Percentiles rank a stretch among this genome's conserved stretches.
These are phyloP conservation scores for Termitomyces bulborhizus DNA, from an alignment of 768 basidiomycete genomes.

Conservation along the genomic window DNA sequence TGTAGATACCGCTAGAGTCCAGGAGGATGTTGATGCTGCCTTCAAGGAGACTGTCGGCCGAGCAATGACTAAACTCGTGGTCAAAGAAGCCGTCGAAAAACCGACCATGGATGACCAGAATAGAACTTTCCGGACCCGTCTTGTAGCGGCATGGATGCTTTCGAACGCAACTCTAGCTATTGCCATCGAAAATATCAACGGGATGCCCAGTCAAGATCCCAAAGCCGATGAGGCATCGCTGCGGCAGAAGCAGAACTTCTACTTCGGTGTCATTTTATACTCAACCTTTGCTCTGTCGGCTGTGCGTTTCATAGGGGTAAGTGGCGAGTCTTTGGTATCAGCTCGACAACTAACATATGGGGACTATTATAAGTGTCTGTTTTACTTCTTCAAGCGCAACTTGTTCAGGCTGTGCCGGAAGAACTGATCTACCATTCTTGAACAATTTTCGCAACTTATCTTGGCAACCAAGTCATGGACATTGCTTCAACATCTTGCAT, in stretches of 20 bases:
- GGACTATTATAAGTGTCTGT: conserved; percentile 57
- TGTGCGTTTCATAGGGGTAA: conserved; percentile 71
- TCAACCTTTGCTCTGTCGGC: conserved; percentile 69
- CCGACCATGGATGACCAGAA: conserved; percentile 87
- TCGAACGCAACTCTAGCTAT: conserved; percentile 65
- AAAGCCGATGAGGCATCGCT: conserved; percentile 34
- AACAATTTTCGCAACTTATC: conserved; percentile 1
- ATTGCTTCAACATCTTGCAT: background rate
- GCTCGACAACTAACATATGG: background rate
- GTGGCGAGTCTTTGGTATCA: conserved; percentile 21
- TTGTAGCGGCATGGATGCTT: conserved; percentile 79
- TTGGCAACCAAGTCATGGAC: background rate
- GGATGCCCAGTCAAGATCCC: conserved; percentile 36
- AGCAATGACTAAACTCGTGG: conserved; percentile 69
- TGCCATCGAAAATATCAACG: conserved; percentile 71
- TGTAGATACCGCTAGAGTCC: conserved; percentile 76
- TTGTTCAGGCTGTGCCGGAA: conserved; percentile 76
- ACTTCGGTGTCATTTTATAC: conserved; percentile 76
- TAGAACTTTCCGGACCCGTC: conserved; percentile 87
- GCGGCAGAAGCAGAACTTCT: conserved; percentile 40
- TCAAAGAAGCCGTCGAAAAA: conserved; percentile 63
- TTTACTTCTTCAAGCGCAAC: conserved; percentile 78
- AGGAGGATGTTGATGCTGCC: conserved; percentile 84
- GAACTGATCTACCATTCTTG: conserved; percentile 34
- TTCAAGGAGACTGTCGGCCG: conserved; percentile 92